Base-by-base conservation (phyloP, 1,284 basidiomycete genomes). In the Bondarzewia mesenterica region DNA sequence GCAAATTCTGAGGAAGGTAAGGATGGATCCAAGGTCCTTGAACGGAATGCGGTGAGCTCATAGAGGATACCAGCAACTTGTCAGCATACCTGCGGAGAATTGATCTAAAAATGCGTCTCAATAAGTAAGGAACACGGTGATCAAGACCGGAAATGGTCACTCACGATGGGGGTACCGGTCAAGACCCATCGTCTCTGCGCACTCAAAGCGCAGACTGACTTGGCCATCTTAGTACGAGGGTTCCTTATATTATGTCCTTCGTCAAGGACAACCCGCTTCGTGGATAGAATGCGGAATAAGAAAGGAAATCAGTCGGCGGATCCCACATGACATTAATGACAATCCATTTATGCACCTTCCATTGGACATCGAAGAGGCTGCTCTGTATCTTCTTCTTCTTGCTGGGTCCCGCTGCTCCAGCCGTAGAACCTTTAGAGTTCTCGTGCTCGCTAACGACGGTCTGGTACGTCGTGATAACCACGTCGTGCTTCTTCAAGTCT, bases 401-500 rank as follows among this genome's bases (percentile, higher is more conserved):
- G 59, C 72, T 76, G 8, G 61, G 70, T 36, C 51, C 57, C 23
- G 50, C 52, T n/a, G 52, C 49, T 23, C 54, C 16, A 36, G 50
- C 29, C 14, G 42, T 12, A 7, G 39, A 25, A 18, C 47, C 37
- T 41, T 25, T 6, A 5, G 53, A 53, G 29, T 69, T 63, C 5
- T 63, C 64, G 51, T 75, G 67, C 52, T 83, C 80, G n/a, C 73
- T 71, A 2, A 74, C 67, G 12, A 79, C 72, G 3, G 79, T 82
- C 56, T 91, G 87, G 63, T 94, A 95, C 0, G 93, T 95, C 0
- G 91, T 93, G 49, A 95, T 80, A n/a, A 95, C 82, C 7, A 93
- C 71, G 58, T 95, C 92, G 58, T 80, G 82, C 50, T 75, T 70
- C 50, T 73, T 67, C 14, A 95, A 65, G 26, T 86, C 73, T 32